Evolutionary conservation across 23 red algal genomes (phyloP), one percentile per base, ranked within the genome.

Genomic region (Chondrus crispus): DNA sequence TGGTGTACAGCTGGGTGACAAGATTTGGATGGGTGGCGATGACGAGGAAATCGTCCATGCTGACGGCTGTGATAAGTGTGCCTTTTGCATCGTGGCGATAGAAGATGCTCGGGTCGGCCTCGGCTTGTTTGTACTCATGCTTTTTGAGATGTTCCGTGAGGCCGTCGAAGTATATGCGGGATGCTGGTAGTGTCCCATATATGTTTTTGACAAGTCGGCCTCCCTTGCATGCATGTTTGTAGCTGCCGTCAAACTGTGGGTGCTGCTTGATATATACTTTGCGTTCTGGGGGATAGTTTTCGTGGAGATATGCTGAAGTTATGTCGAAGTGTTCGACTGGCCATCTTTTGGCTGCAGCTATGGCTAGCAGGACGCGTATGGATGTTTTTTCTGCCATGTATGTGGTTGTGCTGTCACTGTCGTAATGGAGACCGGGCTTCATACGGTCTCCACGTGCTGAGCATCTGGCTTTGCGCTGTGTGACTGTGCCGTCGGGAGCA

Each of bases 281-380:
- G 49, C 52, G 50, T 10, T 71, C 64, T 55, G 29, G 49, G 45
- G 30, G 7, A 40, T 39, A 83, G 7, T 16, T 6, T 73, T 69
- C 83, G 35, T 87, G 6, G 2, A 52, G 45, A 32, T 72, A 87
- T 46, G 62, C 60, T 4, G 83, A 62, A 3, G 40, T 87, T 6
- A 87, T 57, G 37, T 87, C 83, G 38, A 87, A 49, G 55, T 80
- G 74, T 18, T 51, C 33, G 74, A 52, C 10, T 12, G 48, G 13
- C 38, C 48, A 49, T 13, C 41, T 32, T 14, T 80, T 18, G 13
- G 11, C 11, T 16, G 74, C 74, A 12, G 74, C 41, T 14, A 80
- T 10, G 14, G 12, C 39, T 13, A 80, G 19, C 2, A 87, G 6
- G 16, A 73, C 24, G 33, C 60, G 8, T 2, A 87, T 36, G 16